A percentile compares a stretch with the other conserved stretches of the same genome.
phyloP scores from a whole-genome alignment of 805 yeast genomes.

The Ogataea methylovora region DNA sequence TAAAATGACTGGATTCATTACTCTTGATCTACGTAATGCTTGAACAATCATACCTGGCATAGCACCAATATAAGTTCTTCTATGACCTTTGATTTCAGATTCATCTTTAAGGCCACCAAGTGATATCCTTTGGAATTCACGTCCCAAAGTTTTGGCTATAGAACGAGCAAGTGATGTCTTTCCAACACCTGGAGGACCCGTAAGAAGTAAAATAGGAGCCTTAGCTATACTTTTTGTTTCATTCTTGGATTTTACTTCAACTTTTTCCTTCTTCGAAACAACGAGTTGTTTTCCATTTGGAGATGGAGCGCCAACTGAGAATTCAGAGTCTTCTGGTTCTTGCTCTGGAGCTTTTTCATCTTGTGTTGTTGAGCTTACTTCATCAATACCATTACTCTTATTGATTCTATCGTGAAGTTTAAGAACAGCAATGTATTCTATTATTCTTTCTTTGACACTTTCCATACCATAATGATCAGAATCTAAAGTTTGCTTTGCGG shows the following conservation, averaged over 20 bases:
- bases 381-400: not conserved
- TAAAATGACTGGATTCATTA: constrained; percentile 77
- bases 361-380: too few species aligned
- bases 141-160: constrained; percentile 63
- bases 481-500: constrained; percentile 53
- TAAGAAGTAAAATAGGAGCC: constrained; percentile 73
- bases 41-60: constrained; percentile 82
- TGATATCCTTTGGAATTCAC: constrained; percentile 73
- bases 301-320: too few species aligned
- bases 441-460: constrained; percentile 63
- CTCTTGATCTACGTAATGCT: constrained; percentile 65
- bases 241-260: not conserved
- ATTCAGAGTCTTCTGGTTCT: not conserved
- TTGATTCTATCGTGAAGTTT: constrained; percentile 37
- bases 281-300: not conserved
- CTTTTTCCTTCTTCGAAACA: not conserved
- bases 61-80: constrained; percentile 88
- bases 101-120: constrained; percentile 87
- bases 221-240: constrained; percentile 6
- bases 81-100: constrained; percentile 83
- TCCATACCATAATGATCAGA: constrained; percentile 75
- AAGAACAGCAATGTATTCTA: constrained; percentile 75
- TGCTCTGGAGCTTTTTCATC: too few species aligned
- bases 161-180: constrained; percentile 83
- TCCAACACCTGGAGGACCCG: constrained; percentile 95